These are phyloP conservation scores for Aspergillus affinis DNA, from an alignment of 495 filamentous ascomycete species.

Conservation along the genomic window DNA sequence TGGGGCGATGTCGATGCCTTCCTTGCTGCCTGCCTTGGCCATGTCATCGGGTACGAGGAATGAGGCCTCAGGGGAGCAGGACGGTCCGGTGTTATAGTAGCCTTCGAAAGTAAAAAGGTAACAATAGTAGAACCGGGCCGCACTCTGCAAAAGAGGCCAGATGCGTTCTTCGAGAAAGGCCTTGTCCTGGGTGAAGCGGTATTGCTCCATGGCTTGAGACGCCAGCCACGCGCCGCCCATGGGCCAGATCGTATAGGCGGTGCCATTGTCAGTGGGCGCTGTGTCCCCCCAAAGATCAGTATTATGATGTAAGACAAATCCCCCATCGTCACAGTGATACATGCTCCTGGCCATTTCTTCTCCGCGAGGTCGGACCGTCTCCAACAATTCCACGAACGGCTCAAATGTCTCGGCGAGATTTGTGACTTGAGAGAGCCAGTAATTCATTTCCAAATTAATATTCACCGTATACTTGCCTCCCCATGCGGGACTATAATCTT, in stretches of 20 bases:
- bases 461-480: constrained; percentile 52
- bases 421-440: constrained; percentile 46
- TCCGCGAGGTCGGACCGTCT: constrained; percentile 25
- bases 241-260: constrained; percentile 34
- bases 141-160: constrained; percentile 25
- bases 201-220: constrained; percentile 39
- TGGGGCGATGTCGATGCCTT: constrained; percentile 28
- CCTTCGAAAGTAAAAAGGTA: constrained; percentile 34
- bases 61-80: constrained; percentile 40
- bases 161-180: constrained; percentile 23
- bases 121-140: constrained; percentile 34
- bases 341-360: constrained; percentile 30
- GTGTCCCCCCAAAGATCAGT: constrained; percentile 44
- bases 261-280: constrained; percentile 35
- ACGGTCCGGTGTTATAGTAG: constrained; percentile 35
- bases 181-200: constrained; percentile 32
- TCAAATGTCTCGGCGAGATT: constrained; percentile 24
- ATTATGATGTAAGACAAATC: constrained; percentile 41
- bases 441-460: constrained; percentile 56
- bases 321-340: constrained; percentile 37
- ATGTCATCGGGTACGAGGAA: constrained; percentile 25
- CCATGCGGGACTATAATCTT: constrained; percentile 42
- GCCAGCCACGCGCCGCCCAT: constrained; percentile 42
- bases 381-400: constrained; percentile 34
- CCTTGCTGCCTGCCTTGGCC: constrained; percentile 12